These are phyloP conservation scores for Wakefieldia striispora DNA, from an alignment of 768 basidiomycete genomes.

Conservation along the genomic window DNA sequence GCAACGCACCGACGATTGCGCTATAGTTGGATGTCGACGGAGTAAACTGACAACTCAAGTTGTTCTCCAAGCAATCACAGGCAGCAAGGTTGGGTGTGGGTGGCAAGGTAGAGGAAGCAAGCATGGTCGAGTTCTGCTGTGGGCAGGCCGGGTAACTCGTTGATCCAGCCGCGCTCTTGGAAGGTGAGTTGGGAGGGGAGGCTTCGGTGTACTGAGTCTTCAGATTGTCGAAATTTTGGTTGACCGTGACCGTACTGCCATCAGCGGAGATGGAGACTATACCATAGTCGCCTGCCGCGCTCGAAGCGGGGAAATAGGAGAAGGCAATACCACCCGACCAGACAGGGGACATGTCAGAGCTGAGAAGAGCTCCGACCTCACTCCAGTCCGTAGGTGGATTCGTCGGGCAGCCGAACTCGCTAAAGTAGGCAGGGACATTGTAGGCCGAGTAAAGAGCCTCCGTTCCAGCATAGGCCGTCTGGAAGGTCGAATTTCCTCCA, in stretches of 20 bases:
- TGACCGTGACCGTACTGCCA: constrained; percentile 61
- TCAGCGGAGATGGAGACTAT: constrained; percentile 77
- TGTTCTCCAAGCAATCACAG: constrained; percentile 72
- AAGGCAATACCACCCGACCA: constrained; percentile 92
- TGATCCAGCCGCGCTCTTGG: constrained; percentile 50
- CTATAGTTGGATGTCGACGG: constrained; percentile 60
- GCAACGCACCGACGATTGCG: constrained; percentile 55
- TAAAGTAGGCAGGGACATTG: constrained; percentile 86
- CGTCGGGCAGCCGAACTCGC: constrained; percentile 79
- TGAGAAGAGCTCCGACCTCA: constrained; percentile 72
- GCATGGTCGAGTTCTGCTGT: constrained; percentile 51
- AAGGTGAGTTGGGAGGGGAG: constrained; percentile 62
- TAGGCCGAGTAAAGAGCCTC: constrained; percentile 57
- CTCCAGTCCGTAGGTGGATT: constrained; percentile 69
- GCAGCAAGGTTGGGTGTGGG: constrained; percentile 79
- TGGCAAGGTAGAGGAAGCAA: constrained; percentile 69
- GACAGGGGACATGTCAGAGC: constrained; percentile 66
- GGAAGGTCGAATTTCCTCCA: constrained; percentile 65
- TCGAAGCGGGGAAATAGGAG: constrained; percentile 84
- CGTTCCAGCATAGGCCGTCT: constrained; percentile 53
- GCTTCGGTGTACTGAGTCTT: constrained; percentile 57
- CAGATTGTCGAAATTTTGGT: constrained; percentile 67
- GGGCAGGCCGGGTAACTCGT: constrained; percentile 62
- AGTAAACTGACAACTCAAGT: constrained; percentile 72
- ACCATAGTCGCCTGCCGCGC: constrained; percentile 74